Base-by-base conservation (phyloP, 2,329 filamentous ascomycete genomes). In the Fusarium chaquense region DNA sequence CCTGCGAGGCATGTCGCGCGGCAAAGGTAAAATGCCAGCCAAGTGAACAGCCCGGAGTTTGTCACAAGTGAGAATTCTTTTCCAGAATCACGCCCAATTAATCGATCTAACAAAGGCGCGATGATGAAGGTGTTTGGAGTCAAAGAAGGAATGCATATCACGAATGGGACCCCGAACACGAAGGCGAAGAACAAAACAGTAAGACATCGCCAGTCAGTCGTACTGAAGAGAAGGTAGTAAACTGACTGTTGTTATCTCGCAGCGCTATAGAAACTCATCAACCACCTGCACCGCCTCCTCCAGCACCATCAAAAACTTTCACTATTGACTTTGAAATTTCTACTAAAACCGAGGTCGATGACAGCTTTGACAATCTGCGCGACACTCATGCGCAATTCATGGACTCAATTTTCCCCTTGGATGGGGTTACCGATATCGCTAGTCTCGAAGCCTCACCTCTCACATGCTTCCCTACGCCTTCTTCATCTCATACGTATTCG, bases 11-110 rank as follows among this genome's bases (percentile, higher is more conserved):
- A 4, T 88, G 86, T 66, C 79, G 86, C 56, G 79, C 77, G 13
- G 83, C 85, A 59, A 88, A 87, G 77, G 80, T 86, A 24, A 86
- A 83, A 59, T 88, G 86, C 67, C 82, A 83, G 64, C 77, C 83
- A 6, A 83, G 83, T 61, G 78, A 80, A 28, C 82, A 84, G 69
- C 76, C 81, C 5, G 81, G 81, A 13, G 83, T 85, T 32, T 88
- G 86, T 72, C 83, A 81, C 75, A 83, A 84, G 86, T 87, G 79
- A 58, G 66, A n/a, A 44, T 46, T 15, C n/a, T 40, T 16, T 3
- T 11, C 30, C 18, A 26, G 18, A 24, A 35, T n/a, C 44, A 43
- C 18, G 18, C 5, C 33, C n/a, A 20, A 32, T 26, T 26, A 22
- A 32, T 36, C 26, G 18, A 36, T 54, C 52, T 59, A 49, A 55